Conservation (phyloP, 2,329 filamentous ascomycete genomes). For the Mollisia scopiformis region DNA sequence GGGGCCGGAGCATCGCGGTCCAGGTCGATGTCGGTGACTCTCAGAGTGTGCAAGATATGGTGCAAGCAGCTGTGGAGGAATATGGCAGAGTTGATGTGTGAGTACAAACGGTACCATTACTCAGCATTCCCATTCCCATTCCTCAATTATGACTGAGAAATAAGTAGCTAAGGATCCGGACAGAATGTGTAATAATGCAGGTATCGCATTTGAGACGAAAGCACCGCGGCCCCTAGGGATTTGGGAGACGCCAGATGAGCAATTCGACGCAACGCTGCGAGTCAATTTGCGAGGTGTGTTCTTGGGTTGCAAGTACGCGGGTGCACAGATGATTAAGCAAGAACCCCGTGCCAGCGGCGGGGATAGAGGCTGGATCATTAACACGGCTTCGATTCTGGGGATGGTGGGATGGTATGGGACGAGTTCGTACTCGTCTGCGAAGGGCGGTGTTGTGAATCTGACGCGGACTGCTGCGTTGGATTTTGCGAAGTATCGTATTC, state of each 20-base stretch:
- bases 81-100: not conserved
- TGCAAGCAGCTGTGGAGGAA: not conserved
- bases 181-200: conserved; percentile 6
- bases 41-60: not conserved
- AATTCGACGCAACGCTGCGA: not conserved
- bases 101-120: not conserved
- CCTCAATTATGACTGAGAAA: too few species aligned
- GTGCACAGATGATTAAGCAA: conserved; percentile 9
- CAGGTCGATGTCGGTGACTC: not conserved
- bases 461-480: not conserved
- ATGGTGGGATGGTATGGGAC: not conserved
- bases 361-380: conserved; percentile 10
- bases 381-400: conserved; percentile 1
- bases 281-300: conserved; percentile 1
- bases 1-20: not conserved
- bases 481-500: not conserved
- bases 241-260: not conserved
- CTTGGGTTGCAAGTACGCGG: conserved; percentile 1
- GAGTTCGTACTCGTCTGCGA: not conserved
- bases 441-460: not conserved
- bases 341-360: not conserved
- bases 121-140: too few species aligned
- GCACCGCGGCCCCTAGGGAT: not conserved
- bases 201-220: conserved; percentile 1
- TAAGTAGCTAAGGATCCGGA: too few species aligned